These are phyloP conservation scores for Ramularia endophylla DNA, from an alignment of 2,329 filamentous ascomycete species.

Conservation along the genomic window DNA sequence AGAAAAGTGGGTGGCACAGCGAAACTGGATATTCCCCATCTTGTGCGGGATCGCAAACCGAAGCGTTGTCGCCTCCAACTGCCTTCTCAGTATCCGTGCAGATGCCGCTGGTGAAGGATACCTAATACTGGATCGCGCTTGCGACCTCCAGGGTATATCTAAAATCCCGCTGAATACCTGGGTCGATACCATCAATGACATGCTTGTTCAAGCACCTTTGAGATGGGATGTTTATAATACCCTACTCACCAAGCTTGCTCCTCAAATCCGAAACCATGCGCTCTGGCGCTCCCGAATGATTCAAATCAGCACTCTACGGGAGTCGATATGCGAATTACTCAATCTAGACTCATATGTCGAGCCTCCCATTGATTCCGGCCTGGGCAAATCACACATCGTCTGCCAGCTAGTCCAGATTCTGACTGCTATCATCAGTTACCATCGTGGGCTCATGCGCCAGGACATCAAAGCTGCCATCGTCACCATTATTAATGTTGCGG, in stretches of 20 bases:
- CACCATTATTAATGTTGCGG: slow-evolving; percentile 77
- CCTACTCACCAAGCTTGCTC: slow-evolving; percentile 75
- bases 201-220: slow-evolving; percentile 10
- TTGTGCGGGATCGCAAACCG: slow-evolving; percentile 15
- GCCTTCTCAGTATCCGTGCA: slow-evolving; percentile 17
- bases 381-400: slow-evolving; percentile 82
- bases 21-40: slow-evolving; percentile 21
- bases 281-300: slow-evolving; percentile 69
- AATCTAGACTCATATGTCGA: slow-evolving; percentile 72
- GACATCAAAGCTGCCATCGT: slow-evolving; percentile 83
- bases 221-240: slow-evolving; percentile 61
- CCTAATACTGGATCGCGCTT: slow-evolving; percentile 5
- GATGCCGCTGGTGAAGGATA: slow-evolving; percentile 20
- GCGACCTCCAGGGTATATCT: background rate
- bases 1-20: slow-evolving; percentile 19
- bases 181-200: slow-evolving; percentile 14
- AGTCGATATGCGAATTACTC: slow-evolving; percentile 75
- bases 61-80: slow-evolving; percentile 16
- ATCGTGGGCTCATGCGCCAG: slow-evolving; percentile 72
- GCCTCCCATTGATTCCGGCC: slow-evolving; percentile 68
- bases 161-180: slow-evolving; percentile 13
- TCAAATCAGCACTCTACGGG: slow-evolving; percentile 70
- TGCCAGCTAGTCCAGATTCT: slow-evolving; percentile 83
- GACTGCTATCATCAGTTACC: slow-evolving; percentile 85
- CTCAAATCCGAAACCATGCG: slow-evolving; percentile 83